Evolutionary conservation across 257 asterid species (phyloP).

Genomic region (Primulina tabacum): DNA sequence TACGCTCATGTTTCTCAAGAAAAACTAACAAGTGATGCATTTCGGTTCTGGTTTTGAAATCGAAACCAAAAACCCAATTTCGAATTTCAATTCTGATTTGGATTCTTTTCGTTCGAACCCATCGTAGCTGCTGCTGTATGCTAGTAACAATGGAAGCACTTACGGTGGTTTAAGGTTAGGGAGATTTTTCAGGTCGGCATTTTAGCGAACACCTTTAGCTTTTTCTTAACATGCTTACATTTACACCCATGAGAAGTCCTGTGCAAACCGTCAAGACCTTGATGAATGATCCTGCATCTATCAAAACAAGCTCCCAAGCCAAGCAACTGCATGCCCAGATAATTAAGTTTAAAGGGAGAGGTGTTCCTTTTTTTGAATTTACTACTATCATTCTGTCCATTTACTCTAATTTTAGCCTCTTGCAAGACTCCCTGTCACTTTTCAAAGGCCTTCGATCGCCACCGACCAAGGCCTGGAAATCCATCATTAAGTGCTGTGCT

Average conservation of each 20-base stretch:
- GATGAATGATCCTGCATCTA: constrained; percentile 38
- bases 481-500: constrained; percentile 71
- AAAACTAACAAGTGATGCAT: no score
- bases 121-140: neutral
- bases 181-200: constrained; percentile 22
- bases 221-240: neutral
- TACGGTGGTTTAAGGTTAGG: neutral
- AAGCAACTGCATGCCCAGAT: constrained; percentile 81
- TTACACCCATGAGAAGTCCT: constrained; percentile 35
- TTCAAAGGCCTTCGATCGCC: constrained; percentile 41
- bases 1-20: no score
- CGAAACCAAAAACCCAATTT: no score
- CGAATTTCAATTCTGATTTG: no score
- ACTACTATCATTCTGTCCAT: constrained; percentile 49
- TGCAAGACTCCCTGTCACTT: constrained; percentile 48
- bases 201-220: constrained; percentile 21
- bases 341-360: constrained; percentile 39
- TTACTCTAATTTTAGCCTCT: constrained; percentile 66
- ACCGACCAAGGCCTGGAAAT: constrained; percentile 73
- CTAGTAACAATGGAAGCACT: no score
- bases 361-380: constrained; percentile 22
- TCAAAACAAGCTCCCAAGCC: constrained; percentile 71
- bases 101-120: neutral
- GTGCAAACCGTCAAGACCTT: constrained; percentile 31
- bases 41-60: no score